These are phyloP conservation scores for Fusarium sambucinum DNA, from an alignment of 2,329 filamentous ascomycete genomes.

Conservation along the genomic window DNA sequence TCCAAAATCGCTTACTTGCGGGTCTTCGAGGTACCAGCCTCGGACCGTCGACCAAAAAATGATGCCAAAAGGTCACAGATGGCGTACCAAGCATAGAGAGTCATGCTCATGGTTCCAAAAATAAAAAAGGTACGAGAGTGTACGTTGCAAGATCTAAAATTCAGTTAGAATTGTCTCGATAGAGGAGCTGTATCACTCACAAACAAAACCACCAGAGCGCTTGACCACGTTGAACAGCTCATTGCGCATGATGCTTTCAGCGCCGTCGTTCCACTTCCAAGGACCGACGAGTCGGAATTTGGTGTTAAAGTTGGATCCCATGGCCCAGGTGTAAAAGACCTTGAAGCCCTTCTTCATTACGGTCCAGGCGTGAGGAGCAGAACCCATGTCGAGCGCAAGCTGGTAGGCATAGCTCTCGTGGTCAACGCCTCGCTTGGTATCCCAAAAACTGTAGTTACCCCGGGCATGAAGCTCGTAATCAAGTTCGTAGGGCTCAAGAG, in stretches of 20 bases:
- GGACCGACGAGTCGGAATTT: slow-evolving; percentile 62
- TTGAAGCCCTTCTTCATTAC: slow-evolving; percentile 54
- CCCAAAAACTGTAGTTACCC: slow-evolving; percentile 51
- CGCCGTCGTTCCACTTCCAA: slow-evolving; percentile 55
- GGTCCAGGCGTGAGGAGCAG: slow-evolving; percentile 55
- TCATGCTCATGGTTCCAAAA: slow-evolving; percentile 52
- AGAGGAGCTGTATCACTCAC: slow-evolving; percentile 46
- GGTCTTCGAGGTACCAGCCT: not conserved
- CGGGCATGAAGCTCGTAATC: slow-evolving; percentile 57
- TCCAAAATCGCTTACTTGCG: not conserved
- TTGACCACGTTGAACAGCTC: slow-evolving; percentile 58
- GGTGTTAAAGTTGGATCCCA: slow-evolving; percentile 62
- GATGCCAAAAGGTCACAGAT: slow-evolving; percentile 21
- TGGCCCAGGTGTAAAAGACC: slow-evolving; percentile 59
- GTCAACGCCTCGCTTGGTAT: slow-evolving; percentile 58
- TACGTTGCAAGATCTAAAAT: slow-evolving; percentile 53
- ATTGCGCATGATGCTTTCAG: slow-evolving; percentile 54
- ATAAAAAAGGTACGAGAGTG: slow-evolving; percentile 53
- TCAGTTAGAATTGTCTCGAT: slow-evolving; percentile 19
- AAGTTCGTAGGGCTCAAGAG: slow-evolving; percentile 53
- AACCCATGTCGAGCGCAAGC: slow-evolving; percentile 60
- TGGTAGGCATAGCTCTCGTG: slow-evolving; percentile 65
- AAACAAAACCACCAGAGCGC: slow-evolving; percentile 53
- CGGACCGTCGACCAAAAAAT: slow-evolving; percentile 1
- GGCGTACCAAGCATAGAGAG: slow-evolving; percentile 43